These are phyloP conservation scores for Hypocreales sp. DNA, from an alignment of 2,329 filamentous ascomycete genomes.

Conservation along the genomic window DNA sequence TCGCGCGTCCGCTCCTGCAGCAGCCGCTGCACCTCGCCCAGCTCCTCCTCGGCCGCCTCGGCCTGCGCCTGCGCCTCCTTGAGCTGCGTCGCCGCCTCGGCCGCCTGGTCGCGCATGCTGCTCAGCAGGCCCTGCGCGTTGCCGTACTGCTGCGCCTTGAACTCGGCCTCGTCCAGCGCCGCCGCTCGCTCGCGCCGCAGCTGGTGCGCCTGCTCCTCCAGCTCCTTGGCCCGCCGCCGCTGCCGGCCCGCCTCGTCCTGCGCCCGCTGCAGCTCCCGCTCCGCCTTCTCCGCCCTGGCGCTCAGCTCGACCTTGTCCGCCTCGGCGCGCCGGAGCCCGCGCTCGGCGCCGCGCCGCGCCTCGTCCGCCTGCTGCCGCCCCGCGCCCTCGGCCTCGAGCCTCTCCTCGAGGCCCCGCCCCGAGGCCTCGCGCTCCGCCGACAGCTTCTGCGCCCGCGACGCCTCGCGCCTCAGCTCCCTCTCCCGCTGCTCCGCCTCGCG, in stretches of 20 bases:
- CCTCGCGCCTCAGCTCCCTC: constrained; percentile 63
- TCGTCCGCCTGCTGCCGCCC: constrained; percentile 64
- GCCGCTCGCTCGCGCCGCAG: constrained; percentile 51
- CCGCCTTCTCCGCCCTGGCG: constrained; percentile 55
- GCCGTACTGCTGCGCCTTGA: constrained; percentile 73
- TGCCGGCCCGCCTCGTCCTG: constrained; percentile 61
- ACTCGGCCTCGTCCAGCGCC: constrained; percentile 63
- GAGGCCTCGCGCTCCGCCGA: constrained; percentile 62
- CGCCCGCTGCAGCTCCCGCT: constrained; percentile 52
- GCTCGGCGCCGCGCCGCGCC: constrained; percentile 54
- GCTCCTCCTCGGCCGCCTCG: constrained; percentile 82
- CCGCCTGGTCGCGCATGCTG: constrained; percentile 85
- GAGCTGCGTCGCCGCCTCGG: constrained; percentile 79
- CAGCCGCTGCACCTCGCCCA: constrained; percentile 74
- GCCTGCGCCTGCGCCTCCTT: constrained; percentile 73
- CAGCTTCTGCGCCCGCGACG: constrained; percentile 53
- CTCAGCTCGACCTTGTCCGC: constrained; percentile 64
- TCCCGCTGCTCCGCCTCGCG: constrained; percentile 68
- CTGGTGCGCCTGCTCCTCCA: constrained; percentile 60
- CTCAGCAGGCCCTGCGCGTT: constrained; percentile 75
- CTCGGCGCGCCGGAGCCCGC: constrained; percentile 65
- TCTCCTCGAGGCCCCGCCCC: constrained; percentile 63
- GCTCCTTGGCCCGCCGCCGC: constrained; percentile 42
- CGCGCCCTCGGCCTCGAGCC: constrained; percentile 58
- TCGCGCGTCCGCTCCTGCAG: constrained; percentile 80